A percentile compares a stretch with the other conserved stretches of the same genome.
These are phyloP conservation scores for Hysterangium stoloniferum DNA, from an alignment of 768 basidiomycete genomes.

Conservation along the genomic window DNA sequence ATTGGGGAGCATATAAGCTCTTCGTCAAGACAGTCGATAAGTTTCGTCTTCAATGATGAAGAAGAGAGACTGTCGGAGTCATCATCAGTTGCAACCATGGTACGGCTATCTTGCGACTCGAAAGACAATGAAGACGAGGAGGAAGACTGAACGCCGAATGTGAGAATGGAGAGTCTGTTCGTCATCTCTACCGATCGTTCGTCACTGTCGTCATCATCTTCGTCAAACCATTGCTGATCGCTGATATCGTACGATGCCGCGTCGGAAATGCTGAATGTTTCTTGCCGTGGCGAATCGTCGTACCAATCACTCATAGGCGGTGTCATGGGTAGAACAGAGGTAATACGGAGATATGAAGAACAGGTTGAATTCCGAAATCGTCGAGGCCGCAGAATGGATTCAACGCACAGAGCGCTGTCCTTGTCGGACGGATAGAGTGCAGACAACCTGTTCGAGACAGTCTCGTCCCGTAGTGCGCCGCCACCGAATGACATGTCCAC, in stretches of 20 bases:
- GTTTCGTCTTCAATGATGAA: neutral
- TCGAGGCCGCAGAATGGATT: neutral
- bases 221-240: neutral
- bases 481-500: too few species aligned
- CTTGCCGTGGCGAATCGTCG: conserved; percentile 3
- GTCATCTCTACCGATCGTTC: too few species aligned
- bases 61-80: neutral
- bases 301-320: conserved; percentile 1
- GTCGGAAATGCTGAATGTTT: neutral
- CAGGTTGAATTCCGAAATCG: neutral
- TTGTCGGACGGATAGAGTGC: too few species aligned
- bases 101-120: neutral
- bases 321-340: neutral
- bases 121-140: neutral
- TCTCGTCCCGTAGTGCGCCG: too few species aligned
- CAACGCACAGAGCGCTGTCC: neutral
- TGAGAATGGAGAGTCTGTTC: neutral
- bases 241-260: neutral
- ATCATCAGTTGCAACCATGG: neutral
- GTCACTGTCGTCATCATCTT: too few species aligned
- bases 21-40: conserved; percentile 4
- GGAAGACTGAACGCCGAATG: neutral
- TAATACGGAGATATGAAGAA: neutral
- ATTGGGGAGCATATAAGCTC: conserved; percentile 7
- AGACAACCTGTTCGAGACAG: too few species aligned